Evolutionary conservation across 2,329 filamentous ascomycete genomes (phyloP), one percentile per base, ranked within the genome.

Genomic region (Metarhizium rileyi): DNA sequence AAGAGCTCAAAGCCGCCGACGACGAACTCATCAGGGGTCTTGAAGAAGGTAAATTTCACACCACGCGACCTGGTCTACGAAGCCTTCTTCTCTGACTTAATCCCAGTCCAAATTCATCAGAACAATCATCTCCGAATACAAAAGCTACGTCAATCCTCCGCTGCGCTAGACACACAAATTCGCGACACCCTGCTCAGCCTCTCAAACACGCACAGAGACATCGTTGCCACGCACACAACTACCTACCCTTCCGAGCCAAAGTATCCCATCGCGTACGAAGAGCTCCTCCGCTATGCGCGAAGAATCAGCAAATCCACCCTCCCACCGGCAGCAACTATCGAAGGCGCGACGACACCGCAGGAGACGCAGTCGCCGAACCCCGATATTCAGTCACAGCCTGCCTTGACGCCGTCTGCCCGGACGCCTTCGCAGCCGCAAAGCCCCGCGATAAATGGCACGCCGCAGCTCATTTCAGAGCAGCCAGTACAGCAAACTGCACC

Each of bases 271-370:
- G 77, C 77, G 3, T 87, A 89, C 61, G 76, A 81, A 42, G 84
- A 90, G 56, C 78, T 94, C 0, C 80, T 94, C 22, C 76, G 74
- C 53, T 93, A 88, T 63, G 88, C 87, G 22, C 84, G 84, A 41
- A 82, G 84, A 55, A 93, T 94, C 61, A 86, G 83, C 64, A 86
- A 83, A 63, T 89, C 84, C 55, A 91, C 88, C 1, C 75, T 89
- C 12, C 87, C 88, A 0, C 83, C 83, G 0, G 79, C 79, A 0
- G 70, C 70, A 44, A 70, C 72, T 45, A 65, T 71, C 12, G 73
- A 74, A 54, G 63, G 66, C 22, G 49, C 68, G 20, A 59, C 63
- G 20, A 51, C 63, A 1, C 54, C 59, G 3, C 60, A 63, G 1
- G 63, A 59, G 14, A 53, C 45, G 5, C 64, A 66, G 44, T 23